These are phyloP conservation scores for Pulveroboletus sp. DNA, from an alignment of 768 basidiomycete genomes.

Conservation along the genomic window DNA sequence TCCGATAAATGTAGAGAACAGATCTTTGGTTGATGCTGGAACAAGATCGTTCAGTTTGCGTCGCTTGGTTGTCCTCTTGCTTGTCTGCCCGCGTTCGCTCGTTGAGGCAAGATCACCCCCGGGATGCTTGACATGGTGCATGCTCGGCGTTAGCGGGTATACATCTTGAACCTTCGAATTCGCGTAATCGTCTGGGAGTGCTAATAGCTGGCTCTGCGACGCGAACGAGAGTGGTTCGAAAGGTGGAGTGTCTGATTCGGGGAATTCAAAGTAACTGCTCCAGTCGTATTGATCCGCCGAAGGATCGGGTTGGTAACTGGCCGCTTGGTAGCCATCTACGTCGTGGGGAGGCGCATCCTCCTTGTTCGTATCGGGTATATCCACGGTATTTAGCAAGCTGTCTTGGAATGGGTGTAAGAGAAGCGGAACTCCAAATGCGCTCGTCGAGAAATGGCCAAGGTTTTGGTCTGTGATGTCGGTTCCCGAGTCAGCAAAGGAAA, in stretches of 20 bases:
- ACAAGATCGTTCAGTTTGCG: conserved; percentile 23
- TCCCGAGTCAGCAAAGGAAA: conserved; percentile 13
- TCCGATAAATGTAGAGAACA: conserved; percentile 24
- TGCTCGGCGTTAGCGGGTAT: conserved; percentile 4
- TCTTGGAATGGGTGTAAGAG: conserved; percentile 9
- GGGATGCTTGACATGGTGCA: not conserved
- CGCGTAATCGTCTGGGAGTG: conserved; percentile 1
- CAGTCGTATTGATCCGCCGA: conserved; percentile 14
- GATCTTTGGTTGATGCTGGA: conserved; percentile 22
- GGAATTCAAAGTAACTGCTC: conserved; percentile 21
- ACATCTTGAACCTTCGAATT: conserved; percentile 1
- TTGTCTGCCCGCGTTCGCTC: not conserved
- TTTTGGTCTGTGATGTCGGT: conserved; percentile 11
- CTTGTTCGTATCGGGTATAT: conserved; percentile 7
- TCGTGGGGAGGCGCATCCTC: conserved; percentile 14
- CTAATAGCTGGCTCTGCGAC: conserved; percentile 14
- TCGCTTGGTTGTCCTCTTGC: conserved; percentile 15
- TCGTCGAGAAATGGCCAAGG: conserved; percentile 1
- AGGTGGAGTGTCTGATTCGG: conserved; percentile 13
- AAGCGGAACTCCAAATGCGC: conserved; percentile 2
- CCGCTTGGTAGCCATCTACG: not conserved
- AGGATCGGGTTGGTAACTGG: not conserved
- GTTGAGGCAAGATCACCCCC: not conserved
- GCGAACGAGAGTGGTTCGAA: conserved; percentile 26
- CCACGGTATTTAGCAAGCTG: not conserved